Evolutionary conservation across 2,329 filamentous ascomycete genomes (phyloP), one percentile per base, ranked within the genome.

Genomic region (Emericellopsis atlantica): DNA sequence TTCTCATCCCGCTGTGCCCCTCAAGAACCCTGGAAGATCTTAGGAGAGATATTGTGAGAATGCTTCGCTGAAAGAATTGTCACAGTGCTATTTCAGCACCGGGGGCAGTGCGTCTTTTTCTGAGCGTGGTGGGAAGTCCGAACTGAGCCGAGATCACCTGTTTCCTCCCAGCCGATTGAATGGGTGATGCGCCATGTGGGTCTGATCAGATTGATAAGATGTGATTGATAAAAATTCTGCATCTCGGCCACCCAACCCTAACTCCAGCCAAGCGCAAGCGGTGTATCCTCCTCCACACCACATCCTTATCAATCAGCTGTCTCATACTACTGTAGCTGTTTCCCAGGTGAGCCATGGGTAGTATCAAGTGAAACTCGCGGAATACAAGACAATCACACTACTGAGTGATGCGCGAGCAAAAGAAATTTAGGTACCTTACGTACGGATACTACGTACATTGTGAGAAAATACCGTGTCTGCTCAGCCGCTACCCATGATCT

Each of bases 151-250:
- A 38, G 29, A 39, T 39, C 26, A 39, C 23, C 36, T 42, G 29
- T 15, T 39, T 16, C 14, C 23, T 14, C 16, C n/a, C 11, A 32
- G n/a, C 33, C 4, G 33, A 37, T 41, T 40, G 38, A 56, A 56
- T 52, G 54, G 56, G 54, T 53, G 55, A 58, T 57, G 50, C 49
- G 48, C 31, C 15, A 33, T 15, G 42, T 42, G 48, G 45, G 52
- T 56, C 54, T 56, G 56, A 63, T 65, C 54, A 52, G 64, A 66
- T 66, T 66, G 64, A 66, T 66, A 65, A 67, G 64, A 67, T 67
- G 58, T 54, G 60, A 64, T 64, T 64, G 60, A 64, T 64, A 62
- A 64, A 59, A 58, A 46, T 48, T 50, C 50, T 44, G 47, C 46
- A 40, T 44, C 31, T 21, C 32, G 33, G 32, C 35, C 18, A 4